Percentiles rank a stretch among this genome's conserved stretches.
These are phyloP conservation scores for Daldinia eschscholtzii DNA, from an alignment of 2,329 filamentous ascomycete species.

Conservation along the genomic window DNA sequence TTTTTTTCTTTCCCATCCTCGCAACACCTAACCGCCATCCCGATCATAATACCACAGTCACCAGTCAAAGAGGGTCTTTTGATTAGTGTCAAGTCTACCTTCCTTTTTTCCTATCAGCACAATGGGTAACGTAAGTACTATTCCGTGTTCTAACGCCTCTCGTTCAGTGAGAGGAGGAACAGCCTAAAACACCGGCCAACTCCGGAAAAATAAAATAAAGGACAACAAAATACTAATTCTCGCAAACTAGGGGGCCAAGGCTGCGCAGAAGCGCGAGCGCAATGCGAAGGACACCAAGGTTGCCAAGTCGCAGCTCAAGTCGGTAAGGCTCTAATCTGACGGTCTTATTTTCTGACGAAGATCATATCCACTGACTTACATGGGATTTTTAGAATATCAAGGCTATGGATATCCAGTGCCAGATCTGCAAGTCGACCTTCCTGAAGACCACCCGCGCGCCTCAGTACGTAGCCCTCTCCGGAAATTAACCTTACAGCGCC, in stretches of 20 bases:
- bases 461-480: conserved; percentile 65
- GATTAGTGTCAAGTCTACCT: conserved; percentile 2
- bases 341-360: conserved; percentile 42
- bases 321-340: conserved; percentile 59
- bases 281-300: conserved; percentile 71
- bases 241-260: conserved; percentile 69
- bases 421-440: conserved; percentile 82
- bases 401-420: conserved; percentile 82
- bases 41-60: conserved; percentile 16
- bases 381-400: conserved; percentile 70
- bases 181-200: conserved; percentile 12
- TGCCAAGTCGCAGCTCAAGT: conserved; percentile 77
- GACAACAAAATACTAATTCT: conserved; percentile 28
- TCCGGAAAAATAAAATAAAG: conserved; percentile 14
- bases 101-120: conserved; percentile 21
- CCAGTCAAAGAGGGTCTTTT: conserved; percentile 1
- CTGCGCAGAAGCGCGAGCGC: conserved; percentile 79
- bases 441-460: conserved; percentile 81
- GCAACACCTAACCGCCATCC: conserved; percentile 38
- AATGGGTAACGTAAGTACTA: conserved; percentile 48
- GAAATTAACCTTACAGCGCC: background rate
- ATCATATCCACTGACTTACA: conserved; percentile 17
- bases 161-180: background rate
- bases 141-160: background rate
- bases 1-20: conserved; percentile 17